Evolutionary conservation across 1,139 yeast genomes (phyloP), one percentile per base, ranked within the genome.

Genomic region (Magnusiomyces suaveolens): DNA sequence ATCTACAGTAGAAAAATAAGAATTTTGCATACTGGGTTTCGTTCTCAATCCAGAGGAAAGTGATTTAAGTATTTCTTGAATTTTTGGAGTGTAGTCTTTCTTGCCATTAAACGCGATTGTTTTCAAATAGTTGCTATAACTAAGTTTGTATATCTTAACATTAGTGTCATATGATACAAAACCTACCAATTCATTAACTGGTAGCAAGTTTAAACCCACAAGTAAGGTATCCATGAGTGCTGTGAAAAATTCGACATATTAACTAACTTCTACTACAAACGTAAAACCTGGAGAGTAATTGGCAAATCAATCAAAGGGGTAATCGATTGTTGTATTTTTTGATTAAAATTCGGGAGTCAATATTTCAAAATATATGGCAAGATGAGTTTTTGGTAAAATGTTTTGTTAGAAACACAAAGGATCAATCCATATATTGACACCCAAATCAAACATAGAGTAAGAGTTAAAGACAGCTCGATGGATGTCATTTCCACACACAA

Each of bases 221-320:
- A 75, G 62, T 29, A 85, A 66, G 3, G 82, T 75, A 50, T 83
- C 87, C 59, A 77, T 79, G 57, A 85, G 68, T 0, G 84, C 76
- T 52, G 75, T 80, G 18, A 78, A 63, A 55, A 71, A 72, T 47
- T 72, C 74, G 2, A 65, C 64, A 47, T 78, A 84, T 52, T 80
- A 71, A 60, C 87, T 80, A 0, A 84, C 75, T 66, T 85, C 94
- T 29, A 85, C 80, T n/a, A 84, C 81, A 61, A 75, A 83, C 39
- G 83, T 63, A 64, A 81, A 83, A 3, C 83, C 75, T 1, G 74
- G 73, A 3, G 68, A 64, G 4, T 73, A 66, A 18, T 68, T 66
- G 26, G 74, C 72, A 0, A 57, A 59, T 46, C 77, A 72, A 0
- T 80, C 78, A 24, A 84, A 72, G 10, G 74, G 64, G 63, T 83